These are phyloP conservation scores for Ceratocystiopsis sp. DNA, from an alignment of 2,329 filamentous ascomycete species.

Conservation along the genomic window DNA sequence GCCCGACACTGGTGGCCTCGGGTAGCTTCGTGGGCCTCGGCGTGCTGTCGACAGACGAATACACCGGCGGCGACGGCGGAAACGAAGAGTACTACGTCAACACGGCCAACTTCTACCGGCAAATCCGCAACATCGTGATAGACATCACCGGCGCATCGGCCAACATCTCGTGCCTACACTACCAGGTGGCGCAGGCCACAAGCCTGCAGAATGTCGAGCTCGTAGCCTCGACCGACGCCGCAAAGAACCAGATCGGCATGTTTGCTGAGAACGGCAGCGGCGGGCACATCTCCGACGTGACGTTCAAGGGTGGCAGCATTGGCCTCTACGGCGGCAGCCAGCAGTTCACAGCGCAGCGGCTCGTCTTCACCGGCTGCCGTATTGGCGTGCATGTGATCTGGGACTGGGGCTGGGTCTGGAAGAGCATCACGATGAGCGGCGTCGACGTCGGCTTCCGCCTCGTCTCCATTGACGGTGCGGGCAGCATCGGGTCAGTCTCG, in stretches of 20 bases:
- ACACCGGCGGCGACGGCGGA: conserved; percentile 13
- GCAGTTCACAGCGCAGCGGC: conserved; percentile 52
- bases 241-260: conserved; percentile 23
- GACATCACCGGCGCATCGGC: conserved; percentile 38
- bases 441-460: neutral
- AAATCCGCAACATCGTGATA: conserved; percentile 40
- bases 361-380: conserved; percentile 20
- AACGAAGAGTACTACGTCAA: neutral
- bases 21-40: conserved; percentile 30
- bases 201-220: conserved; percentile 41
- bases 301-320: conserved; percentile 45
- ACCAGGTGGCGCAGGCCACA: conserved; percentile 51
- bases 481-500: neutral
- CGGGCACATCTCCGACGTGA: conserved; percentile 33
- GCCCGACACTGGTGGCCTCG: conserved; percentile 36
- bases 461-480: neutral
- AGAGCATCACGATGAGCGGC: conserved; percentile 5
- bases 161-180: conserved; percentile 34
- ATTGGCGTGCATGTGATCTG: conserved; percentile 20
- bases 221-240: conserved; percentile 22
- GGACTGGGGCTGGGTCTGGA: conserved; percentile 48
- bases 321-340: conserved; percentile 43
- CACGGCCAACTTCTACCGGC: conserved; percentile 41
- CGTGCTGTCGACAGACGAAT: conserved; percentile 31
- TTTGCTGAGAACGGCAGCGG: conserved; percentile 27